Percentiles rank a stretch among this genome's conserved stretches.
Conservation (phyloP, 2,329 filamentous ascomycete genomes). For the Thermothelomyces thermophilus region DNA sequence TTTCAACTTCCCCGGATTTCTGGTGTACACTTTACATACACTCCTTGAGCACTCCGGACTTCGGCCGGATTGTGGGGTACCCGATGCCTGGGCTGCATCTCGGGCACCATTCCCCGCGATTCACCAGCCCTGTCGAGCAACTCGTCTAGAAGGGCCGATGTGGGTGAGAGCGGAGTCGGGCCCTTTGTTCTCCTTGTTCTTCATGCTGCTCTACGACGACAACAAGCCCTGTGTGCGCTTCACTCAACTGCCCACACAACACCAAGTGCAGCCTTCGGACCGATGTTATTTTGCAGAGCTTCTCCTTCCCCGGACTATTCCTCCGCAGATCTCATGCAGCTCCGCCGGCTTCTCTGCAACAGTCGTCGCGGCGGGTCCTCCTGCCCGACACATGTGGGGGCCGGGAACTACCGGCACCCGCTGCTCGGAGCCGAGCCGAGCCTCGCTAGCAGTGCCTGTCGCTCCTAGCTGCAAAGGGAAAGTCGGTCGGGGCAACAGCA, state of each 20-base stretch:
- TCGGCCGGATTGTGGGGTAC: slow-evolving; percentile 6
- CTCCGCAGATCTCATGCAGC: slow-evolving; percentile 9
- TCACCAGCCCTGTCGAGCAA: not conserved
- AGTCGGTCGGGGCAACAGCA: not conserved
- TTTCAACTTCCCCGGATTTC: not conserved
- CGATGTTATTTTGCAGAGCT: slow-evolving; percentile 6
- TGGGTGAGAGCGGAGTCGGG: not conserved
- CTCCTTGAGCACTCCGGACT: not conserved
- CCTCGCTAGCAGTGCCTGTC: not conserved
- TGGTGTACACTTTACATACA: too few species aligned
- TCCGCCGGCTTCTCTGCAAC: not conserved
- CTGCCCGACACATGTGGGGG: not conserved
- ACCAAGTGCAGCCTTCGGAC: slow-evolving; percentile 7
- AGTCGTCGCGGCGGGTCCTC: not conserved
- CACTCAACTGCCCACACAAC: too few species aligned
- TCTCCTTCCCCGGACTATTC: not conserved
- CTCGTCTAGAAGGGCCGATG: not conserved
- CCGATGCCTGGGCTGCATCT: not conserved
- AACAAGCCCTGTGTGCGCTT: not conserved
- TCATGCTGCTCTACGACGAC: not conserved
- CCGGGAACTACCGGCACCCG: not conserved
- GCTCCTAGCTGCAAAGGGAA: not conserved
- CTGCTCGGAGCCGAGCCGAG: not conserved
- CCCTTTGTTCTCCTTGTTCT: not conserved
- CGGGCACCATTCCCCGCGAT: not conserved